phyloP scores from a whole-genome alignment of 257 asterid genomes.

The Anisodus tanguticus region DNA sequence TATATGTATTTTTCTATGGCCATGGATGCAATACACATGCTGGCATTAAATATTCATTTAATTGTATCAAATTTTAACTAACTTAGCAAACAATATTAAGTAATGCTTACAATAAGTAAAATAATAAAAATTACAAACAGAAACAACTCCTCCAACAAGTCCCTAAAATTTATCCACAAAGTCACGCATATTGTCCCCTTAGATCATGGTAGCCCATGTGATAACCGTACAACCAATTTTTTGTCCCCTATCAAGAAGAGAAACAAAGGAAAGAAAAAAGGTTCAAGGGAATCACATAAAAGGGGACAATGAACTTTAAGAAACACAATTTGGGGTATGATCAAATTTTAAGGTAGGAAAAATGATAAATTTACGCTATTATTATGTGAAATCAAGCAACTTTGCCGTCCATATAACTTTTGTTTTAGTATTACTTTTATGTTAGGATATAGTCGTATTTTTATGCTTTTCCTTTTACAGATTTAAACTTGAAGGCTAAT shows the following conservation, averaged over 20 bases:
- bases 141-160: constrained; percentile 35
- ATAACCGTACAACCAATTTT: constrained; percentile 43
- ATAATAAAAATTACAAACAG: constrained; percentile 25
- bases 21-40: constrained; percentile 39
- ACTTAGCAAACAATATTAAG: not conserved
- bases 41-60: constrained; percentile 32
- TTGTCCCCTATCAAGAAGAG: constrained; percentile 35
- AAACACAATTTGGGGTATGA: not conserved
- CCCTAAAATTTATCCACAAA: constrained; percentile 35
- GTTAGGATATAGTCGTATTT: no score
- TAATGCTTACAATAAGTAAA: constrained; percentile 6
- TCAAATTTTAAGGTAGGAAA: no score
- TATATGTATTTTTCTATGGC: constrained; percentile 4
- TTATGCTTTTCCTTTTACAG: not conserved
- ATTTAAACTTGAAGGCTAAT: not conserved
- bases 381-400: no score
- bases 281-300: not conserved
- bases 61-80: not conserved
- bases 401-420: no score
- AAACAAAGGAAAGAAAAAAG: not conserved
- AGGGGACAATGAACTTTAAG: not conserved
- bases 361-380: no score
- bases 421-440: no score
- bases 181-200: constrained; percentile 40
- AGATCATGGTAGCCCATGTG: constrained; percentile 53